These are phyloP conservation scores for Auxenochlorella pyrenoidosa DNA, from an alignment of 139 green algal species.

Conservation along the genomic window DNA sequence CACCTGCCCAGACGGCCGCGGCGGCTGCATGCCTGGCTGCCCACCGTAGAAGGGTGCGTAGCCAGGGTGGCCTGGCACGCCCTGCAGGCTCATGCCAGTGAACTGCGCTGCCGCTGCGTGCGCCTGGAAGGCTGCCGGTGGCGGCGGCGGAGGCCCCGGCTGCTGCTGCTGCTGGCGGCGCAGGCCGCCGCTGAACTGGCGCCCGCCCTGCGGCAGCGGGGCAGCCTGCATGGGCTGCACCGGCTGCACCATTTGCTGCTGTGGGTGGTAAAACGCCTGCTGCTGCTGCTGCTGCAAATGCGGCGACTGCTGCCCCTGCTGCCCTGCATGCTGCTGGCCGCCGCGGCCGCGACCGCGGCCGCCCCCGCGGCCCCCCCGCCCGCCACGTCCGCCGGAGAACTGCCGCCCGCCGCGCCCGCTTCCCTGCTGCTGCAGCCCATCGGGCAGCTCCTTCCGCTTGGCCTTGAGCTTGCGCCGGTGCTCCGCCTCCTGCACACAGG, in stretches of 20 bases:
- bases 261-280: slow-evolving; percentile 13
- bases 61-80: background rate
- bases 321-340: background rate
- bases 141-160: background rate
- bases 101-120: slow-evolving; percentile 36
- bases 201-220: background rate
- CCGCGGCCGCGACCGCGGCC: background rate
- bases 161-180: background rate
- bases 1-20: background rate
- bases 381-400: background rate
- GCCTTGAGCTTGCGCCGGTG: slow-evolving; percentile 41
- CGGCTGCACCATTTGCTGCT: slow-evolving; percentile 24
- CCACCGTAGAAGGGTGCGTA: background rate
- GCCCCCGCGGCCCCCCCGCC: background rate
- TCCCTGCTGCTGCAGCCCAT: background rate
- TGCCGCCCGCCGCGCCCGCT: slow-evolving; percentile 6
- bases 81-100: slow-evolving; percentile 21
- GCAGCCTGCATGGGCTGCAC: background rate
- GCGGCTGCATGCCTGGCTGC: background rate
- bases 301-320: slow-evolving; percentile 1
- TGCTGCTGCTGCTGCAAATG: slow-evolving; percentile 8
- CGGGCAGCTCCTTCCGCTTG: slow-evolving; percentile 35
- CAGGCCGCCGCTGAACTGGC: slow-evolving; percentile 19
- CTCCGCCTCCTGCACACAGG: slow-evolving; percentile 29
- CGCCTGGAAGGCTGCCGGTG: slow-evolving; percentile 25